Percentiles rank a stretch among this genome's conserved stretches.
phyloP scores from a whole-genome alignment of 2,329 filamentous ascomycete species.

The Phyllosticta ampelicida region DNA sequence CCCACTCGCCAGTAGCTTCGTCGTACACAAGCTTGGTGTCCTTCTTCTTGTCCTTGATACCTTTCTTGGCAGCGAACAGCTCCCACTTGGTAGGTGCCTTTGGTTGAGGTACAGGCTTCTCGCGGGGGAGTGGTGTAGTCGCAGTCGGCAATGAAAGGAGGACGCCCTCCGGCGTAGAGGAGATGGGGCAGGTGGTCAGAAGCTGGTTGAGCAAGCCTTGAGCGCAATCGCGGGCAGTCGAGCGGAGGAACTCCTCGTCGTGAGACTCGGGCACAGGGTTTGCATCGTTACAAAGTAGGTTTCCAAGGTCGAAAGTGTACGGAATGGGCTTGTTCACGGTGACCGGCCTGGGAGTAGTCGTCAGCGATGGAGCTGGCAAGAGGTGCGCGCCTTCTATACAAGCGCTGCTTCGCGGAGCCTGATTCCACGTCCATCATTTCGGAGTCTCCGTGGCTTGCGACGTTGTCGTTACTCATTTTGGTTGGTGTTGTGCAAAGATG shows the following conservation, averaged over 20 bases:
- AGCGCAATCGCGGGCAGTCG: slow-evolving; percentile 75
- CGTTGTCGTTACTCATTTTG: not conserved
- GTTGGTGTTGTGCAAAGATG: not conserved
- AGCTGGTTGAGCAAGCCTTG: slow-evolving; percentile 93
- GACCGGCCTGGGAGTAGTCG: slow-evolving; percentile 17
- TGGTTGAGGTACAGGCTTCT: slow-evolving; percentile 77
- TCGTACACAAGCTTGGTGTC: slow-evolving; percentile 78
- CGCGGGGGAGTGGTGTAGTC: slow-evolving; percentile 65
- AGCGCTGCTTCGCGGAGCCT: slow-evolving; percentile 12
- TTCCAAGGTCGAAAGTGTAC: slow-evolving; percentile 84
- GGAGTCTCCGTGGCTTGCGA: slow-evolving; percentile 14
- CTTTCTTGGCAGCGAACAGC: slow-evolving; percentile 92
- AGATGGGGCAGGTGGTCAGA: slow-evolving; percentile 74
- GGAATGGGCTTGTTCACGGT: slow-evolving; percentile 63
- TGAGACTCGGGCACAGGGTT: slow-evolving; percentile 60
- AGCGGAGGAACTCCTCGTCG: slow-evolving; percentile 56
- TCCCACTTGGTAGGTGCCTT: slow-evolving; percentile 91
- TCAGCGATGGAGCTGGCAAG: not conserved
- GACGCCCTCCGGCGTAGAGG: slow-evolving; percentile 57
- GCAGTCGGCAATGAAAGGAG: slow-evolving; percentile 65
- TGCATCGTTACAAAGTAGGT: slow-evolving; percentile 75
- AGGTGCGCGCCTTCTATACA: slow-evolving; percentile 16
- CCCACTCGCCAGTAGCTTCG: slow-evolving; percentile 76
- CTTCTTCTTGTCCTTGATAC: slow-evolving; percentile 79
- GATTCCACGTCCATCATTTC: slow-evolving; percentile 22